Percentiles rank a stretch among this genome's conserved stretches.
Evolutionary conservation across 345 rosid species (phyloP).

Genomic region (Atalantia buxifolia): DNA sequence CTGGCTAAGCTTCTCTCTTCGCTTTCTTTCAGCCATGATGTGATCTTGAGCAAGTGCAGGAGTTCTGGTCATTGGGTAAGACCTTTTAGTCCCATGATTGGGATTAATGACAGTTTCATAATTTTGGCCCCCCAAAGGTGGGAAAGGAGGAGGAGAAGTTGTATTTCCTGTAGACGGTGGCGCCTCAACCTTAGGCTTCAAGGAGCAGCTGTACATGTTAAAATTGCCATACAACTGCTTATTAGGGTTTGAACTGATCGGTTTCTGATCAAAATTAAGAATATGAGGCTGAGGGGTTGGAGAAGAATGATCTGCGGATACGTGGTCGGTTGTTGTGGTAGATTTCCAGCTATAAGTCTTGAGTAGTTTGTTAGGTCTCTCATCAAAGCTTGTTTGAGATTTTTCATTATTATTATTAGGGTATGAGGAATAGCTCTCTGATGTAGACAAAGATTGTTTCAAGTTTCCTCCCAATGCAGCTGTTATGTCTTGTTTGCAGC

Average conservation of each 20-base stretch:
- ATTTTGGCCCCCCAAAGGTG: constrained; percentile 10
- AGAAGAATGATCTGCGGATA: constrained; percentile 12
- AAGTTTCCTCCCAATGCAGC: constrained; percentile 12
- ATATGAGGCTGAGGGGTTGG: constrained; percentile 24
- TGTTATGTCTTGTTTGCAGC: constrained; percentile 20
- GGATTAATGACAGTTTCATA: background rate
- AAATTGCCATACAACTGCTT: constrained; percentile 17
- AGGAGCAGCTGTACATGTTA: background rate
- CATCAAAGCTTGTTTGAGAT: constrained; percentile 9
- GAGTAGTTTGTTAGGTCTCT: constrained; percentile 26
- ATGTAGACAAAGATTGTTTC: constrained; percentile 27
- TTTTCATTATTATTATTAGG: constrained; percentile 20
- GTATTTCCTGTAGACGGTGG: background rate
- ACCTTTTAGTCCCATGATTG: constrained; percentile 13
- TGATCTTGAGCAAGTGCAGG: constrained; percentile 50
- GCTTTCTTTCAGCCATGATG: constrained; percentile 50
- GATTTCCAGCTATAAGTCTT: constrained; percentile 33
- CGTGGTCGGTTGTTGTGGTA: constrained; percentile 10
- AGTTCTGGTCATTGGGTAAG: constrained; percentile 17
- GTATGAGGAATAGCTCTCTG: constrained; percentile 32
- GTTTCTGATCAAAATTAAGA: constrained; percentile 25
- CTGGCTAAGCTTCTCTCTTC: constrained; percentile 57
- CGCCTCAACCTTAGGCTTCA: constrained; percentile 31
- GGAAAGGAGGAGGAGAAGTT: constrained; percentile 1
- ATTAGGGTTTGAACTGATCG: background rate